A percentile compares a stretch with the other conserved stretches of the same genome.
These are phyloP conservation scores for Schizosaccharomyces octosporus DNA, from an alignment of 805 yeast genomes.

Conservation along the genomic window DNA sequence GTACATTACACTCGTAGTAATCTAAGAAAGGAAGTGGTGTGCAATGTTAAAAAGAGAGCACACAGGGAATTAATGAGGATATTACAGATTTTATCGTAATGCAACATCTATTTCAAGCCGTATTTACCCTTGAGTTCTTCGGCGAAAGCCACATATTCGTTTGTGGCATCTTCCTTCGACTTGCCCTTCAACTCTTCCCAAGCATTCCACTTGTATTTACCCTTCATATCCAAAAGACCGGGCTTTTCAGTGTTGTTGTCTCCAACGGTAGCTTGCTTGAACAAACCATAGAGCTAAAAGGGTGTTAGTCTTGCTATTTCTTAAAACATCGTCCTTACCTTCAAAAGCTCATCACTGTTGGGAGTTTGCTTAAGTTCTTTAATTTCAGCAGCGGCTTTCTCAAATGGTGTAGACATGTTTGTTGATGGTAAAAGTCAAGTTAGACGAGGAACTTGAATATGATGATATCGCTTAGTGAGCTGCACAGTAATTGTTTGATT, in stretches of 20 bases:
- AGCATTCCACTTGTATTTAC: conserved; percentile 92
- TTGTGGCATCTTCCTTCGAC: conserved; percentile 74
- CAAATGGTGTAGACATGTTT: not conserved
- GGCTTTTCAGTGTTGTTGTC: conserved; percentile 78
- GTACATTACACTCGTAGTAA: no score
- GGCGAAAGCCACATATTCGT: conserved; percentile 24
- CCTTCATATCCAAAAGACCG: conserved; percentile 76
- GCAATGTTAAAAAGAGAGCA: no score
- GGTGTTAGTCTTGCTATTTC: not conserved
- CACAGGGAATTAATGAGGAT: no score
- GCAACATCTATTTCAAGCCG: not conserved
- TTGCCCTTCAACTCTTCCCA: conserved; percentile 78
- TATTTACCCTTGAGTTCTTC: conserved; percentile 13
- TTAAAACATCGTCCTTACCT: conserved; percentile 12
- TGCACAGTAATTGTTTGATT: no score
- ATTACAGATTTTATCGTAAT: no score
- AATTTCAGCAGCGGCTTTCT: conserved; percentile 34
- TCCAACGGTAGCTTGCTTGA: conserved; percentile 92
- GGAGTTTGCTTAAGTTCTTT: conserved; percentile 55
- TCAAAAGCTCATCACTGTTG: conserved; percentile 59
- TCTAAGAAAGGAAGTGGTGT: no score
- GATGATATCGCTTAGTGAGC: not conserved
- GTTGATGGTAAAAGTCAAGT: not conserved
- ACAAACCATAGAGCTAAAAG: conserved; percentile 49
- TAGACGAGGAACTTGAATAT: not conserved